Evolutionary conservation across 2,329 filamentous ascomycete species (phyloP), one percentile per base, ranked within the genome.

Genomic region (Neofusicoccum kwambonambiense): DNA sequence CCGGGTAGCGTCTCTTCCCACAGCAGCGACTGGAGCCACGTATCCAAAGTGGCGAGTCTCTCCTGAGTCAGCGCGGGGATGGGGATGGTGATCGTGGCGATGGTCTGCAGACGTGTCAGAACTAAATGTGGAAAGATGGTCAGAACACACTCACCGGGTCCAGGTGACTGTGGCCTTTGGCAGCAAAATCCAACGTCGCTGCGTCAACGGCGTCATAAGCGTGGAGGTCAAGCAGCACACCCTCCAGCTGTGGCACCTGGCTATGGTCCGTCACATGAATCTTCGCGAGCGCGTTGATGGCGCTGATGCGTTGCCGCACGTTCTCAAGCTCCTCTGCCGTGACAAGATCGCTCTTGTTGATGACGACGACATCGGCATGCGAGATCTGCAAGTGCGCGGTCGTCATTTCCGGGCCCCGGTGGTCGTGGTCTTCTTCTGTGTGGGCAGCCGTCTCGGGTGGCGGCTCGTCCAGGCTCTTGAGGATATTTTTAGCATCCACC

Each of bases 331-430:
- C 88, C 6, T 85, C 79, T 1, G 84, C 75, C 5, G 84, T 86
- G 3, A 98, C 93, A 3, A 97, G 82, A 74, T 99, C 95, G 3
- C 89, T 84, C 77, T 99, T 99, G 80, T 99, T 99, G 70, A 99
- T 87, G 44, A 99, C 87, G 50, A 99, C 86, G 8, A 98, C 92
- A 78, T 99, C 95, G 6, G 95, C 95, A 72, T 99, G 94, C 1
- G 93, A 97, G 66, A 99, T 96, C 73, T 99, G 95, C 54, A 98
- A 85, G 77, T 99, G 95, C 0, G 95, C 95, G 2, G 92, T 97
- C 0, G 94, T 97, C 77, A 97, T 86, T 8, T 93, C 79, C 0
- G 90, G 89, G 0, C 89, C 89, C 54, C 71, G 75, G 1, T 82
- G 80, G 15, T 83, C 79, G 13, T 77, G 73, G 15, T 70, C 71